These are phyloP conservation scores for Calocera viscosa DNA, from an alignment of 768 basidiomycete species.

Conservation along the genomic window DNA sequence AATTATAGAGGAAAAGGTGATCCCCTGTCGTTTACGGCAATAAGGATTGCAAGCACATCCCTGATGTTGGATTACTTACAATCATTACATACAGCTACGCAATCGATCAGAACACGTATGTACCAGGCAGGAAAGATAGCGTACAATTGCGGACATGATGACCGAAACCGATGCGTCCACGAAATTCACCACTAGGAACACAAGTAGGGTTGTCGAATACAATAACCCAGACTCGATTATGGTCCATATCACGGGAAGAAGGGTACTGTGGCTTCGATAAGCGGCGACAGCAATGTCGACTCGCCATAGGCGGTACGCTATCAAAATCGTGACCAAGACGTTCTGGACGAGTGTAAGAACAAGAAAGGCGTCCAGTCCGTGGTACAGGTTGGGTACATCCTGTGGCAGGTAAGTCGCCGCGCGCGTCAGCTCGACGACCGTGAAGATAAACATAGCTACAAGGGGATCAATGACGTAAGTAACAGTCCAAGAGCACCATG, in stretches of 20 bases:
- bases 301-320: background rate
- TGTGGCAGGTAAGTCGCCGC: background rate
- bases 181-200: background rate
- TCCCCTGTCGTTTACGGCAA: background rate
- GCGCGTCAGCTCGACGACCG: background rate
- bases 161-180: background rate
- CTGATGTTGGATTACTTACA: background rate
- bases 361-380: background rate
- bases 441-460: background rate
- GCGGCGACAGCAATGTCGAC: background rate
- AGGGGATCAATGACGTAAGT: background rate
- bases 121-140: background rate
- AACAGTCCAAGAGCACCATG: background rate
- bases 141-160: background rate
- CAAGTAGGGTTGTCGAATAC: background rate
- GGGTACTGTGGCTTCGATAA: background rate
- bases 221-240: background rate
- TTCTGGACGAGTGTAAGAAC: background rate
- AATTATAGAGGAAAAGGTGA: background rate
- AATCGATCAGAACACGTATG: background rate
- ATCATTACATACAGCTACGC: background rate
- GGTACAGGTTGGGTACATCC: background rate
- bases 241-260: background rate
- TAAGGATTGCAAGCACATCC: background rate
- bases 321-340: background rate